Percentiles rank a stretch among this genome's conserved stretches.
phyloP scores from a whole-genome alignment of 2,329 filamentous ascomycete species.

The Beauveria bassiana region DNA sequence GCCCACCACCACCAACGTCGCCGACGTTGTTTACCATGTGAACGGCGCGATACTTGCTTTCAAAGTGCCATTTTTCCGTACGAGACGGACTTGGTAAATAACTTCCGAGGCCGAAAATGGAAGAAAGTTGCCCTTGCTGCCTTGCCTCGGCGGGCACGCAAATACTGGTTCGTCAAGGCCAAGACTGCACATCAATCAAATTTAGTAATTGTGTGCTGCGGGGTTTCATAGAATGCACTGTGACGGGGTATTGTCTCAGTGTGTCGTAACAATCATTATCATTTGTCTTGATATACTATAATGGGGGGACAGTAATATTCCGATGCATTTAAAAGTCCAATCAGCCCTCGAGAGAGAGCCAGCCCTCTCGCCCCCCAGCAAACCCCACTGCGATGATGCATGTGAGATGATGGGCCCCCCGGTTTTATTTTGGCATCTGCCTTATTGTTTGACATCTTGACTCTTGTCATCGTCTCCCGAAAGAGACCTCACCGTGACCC shows the following conservation, averaged over 20 bases:
- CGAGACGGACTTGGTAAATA: too few relatives aligned
- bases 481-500: background rate
- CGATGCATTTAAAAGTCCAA: background rate
- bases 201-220: too few relatives aligned
- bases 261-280: background rate
- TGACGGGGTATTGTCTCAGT: background rate
- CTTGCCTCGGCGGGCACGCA: too few relatives aligned
- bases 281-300: background rate
- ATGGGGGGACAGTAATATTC: background rate
- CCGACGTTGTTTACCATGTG: background rate
- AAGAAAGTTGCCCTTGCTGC: too few relatives aligned
- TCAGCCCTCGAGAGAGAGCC: background rate
- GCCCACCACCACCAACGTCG: background rate
- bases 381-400: background rate
- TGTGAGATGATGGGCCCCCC: background rate
- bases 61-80: too few relatives aligned
- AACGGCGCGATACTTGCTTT: background rate
- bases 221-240: background rate
- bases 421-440: background rate
- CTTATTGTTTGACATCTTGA: constrained; percentile 1
- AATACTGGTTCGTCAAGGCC: background rate
- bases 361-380: background rate
- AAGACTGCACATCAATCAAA: too few relatives aligned
- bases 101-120: too few relatives aligned
- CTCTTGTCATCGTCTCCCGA: background rate